Evolutionary conservation across 768 basidiomycete species (phyloP).

Genomic region (Serpula lacrymans): DNA sequence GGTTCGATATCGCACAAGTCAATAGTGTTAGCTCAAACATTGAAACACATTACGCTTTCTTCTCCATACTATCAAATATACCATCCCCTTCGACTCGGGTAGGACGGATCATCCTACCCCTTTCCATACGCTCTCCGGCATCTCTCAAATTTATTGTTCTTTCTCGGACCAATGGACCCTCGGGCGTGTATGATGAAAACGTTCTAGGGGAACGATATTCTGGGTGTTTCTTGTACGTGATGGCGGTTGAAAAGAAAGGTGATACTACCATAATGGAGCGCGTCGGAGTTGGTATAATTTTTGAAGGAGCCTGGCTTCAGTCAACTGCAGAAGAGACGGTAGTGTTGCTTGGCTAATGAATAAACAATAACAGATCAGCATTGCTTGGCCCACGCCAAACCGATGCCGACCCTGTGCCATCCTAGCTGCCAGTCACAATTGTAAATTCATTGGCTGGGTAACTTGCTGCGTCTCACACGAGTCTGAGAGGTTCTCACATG

Average conservation of each 20-base stretch:
- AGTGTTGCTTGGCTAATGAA: too few relatives aligned
- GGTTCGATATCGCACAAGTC: slow-evolving; percentile 7
- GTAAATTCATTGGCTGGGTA: too few relatives aligned
- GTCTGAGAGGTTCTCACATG: too few relatives aligned
- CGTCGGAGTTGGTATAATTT: slow-evolving; percentile 16
- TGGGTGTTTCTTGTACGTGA: slow-evolving; percentile 17
- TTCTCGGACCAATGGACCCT: slow-evolving; percentile 5
- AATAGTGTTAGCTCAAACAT: neutral
- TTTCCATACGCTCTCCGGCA: slow-evolving; percentile 6
- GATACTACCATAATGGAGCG: slow-evolving; percentile 16
- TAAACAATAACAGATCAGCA: too few relatives aligned
- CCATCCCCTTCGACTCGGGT: neutral
- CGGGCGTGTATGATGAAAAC: slow-evolving; percentile 10
- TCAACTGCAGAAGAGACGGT: too few relatives aligned
- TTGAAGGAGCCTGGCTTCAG: slow-evolving; percentile 19
- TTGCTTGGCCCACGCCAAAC: too few relatives aligned
- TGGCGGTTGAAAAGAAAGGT: slow-evolving; percentile 12
- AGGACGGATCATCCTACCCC: slow-evolving; percentile 16
- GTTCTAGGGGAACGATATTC: slow-evolving; percentile 10
- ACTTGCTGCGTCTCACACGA: too few relatives aligned
- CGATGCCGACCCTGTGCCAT: too few relatives aligned
- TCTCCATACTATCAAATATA: slow-evolving; percentile 8
- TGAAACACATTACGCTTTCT: slow-evolving; percentile 6
- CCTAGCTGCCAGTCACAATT: too few relatives aligned
- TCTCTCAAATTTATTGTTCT: slow-evolving; percentile 16